Evolutionary conservation across 768 basidiomycete genomes (phyloP).

Genomic region (Agaricus blazei): DNA sequence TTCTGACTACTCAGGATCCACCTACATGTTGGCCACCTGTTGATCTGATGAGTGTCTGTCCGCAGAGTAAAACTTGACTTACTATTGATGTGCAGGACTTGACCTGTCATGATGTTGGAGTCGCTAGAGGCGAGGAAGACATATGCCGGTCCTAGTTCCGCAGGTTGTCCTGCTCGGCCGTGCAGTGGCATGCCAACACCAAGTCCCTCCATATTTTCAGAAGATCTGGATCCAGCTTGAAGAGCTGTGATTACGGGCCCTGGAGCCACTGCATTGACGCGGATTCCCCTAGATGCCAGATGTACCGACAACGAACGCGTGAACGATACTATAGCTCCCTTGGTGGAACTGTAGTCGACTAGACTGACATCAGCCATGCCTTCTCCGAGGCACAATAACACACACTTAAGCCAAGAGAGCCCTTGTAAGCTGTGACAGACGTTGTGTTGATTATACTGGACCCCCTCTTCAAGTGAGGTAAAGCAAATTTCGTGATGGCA

Average conservation of each 20-base stretch:
- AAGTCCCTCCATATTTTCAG: conserved; percentile 53
- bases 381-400: conserved; percentile 4
- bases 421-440: conserved; percentile 49
- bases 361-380: conserved; percentile 7
- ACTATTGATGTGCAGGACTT: conserved; percentile 33
- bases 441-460: conserved; percentile 58
- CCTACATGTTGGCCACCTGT: conserved; percentile 19
- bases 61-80: background rate
- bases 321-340: conserved; percentile 56
- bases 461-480: conserved; percentile 57
- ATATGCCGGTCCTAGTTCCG: conserved; percentile 47
- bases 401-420: conserved; percentile 23
- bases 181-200: conserved; percentile 44
- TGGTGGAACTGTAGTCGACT: conserved; percentile 53
- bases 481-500: conserved; percentile 47
- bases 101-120: conserved; percentile 34
- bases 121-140: conserved; percentile 48
- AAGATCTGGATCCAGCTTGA: conserved; percentile 48
- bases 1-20: conserved; percentile 14
- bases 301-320: conserved; percentile 50
- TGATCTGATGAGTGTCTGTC: background rate
- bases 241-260: conserved; percentile 57
- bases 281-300: conserved; percentile 49
- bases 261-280: conserved; percentile 49
- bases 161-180: conserved; percentile 46